A percentile compares a stretch with the other conserved stretches of the same genome.
These are phyloP conservation scores for Hevea brasiliensis DNA, from an alignment of 345 rosid species.

Conservation along the genomic window DNA sequence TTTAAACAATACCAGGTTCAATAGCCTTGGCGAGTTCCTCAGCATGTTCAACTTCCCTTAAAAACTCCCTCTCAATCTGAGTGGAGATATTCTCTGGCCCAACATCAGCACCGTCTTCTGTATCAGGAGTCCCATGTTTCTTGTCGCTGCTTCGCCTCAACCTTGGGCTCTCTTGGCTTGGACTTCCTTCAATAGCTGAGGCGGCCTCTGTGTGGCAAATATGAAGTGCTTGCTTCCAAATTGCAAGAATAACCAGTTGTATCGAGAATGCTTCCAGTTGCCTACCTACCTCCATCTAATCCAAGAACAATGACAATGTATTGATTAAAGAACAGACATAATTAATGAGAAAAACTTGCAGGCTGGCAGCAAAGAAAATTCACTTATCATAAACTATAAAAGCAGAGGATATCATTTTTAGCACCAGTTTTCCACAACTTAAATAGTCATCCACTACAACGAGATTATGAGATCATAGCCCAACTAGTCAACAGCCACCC, in stretches of 20 bases:
- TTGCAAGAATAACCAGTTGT: constrained; percentile 88
- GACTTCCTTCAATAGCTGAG: constrained; percentile 84
- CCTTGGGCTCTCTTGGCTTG: constrained; percentile 49
- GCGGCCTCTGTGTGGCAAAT: constrained; percentile 93
- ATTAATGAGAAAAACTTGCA: constrained; percentile 2
- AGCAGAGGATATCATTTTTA: constrained; percentile 1
- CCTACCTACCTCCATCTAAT: constrained; percentile 50
- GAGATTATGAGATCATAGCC: too few species aligned
- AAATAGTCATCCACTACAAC: too few species aligned
- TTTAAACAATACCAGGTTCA: constrained; percentile 59
- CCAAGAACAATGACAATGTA: constrained; percentile 22
- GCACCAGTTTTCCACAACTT: too few species aligned
- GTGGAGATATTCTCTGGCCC: constrained; percentile 52
- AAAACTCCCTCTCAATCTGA: constrained; percentile 73
- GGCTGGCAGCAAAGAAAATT: constrained; percentile 6
- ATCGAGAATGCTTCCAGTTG: constrained; percentile 86
- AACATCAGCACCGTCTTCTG: constrained; percentile 38
- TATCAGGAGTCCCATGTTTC: constrained; percentile 45
- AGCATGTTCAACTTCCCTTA: constrained; percentile 74
- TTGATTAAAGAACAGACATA: constrained; percentile 7
- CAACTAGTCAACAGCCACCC: too few species aligned
- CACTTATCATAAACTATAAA: constrained; percentile 4
- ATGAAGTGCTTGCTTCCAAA: constrained; percentile 92
- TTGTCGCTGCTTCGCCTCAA: constrained; percentile 52
- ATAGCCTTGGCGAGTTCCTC: constrained; percentile 77